A percentile compares a stretch with the other conserved stretches of the same genome.
Conservation (phyloP, 1,284 basidiomycete genomes). For the Sparassis latifolia region DNA sequence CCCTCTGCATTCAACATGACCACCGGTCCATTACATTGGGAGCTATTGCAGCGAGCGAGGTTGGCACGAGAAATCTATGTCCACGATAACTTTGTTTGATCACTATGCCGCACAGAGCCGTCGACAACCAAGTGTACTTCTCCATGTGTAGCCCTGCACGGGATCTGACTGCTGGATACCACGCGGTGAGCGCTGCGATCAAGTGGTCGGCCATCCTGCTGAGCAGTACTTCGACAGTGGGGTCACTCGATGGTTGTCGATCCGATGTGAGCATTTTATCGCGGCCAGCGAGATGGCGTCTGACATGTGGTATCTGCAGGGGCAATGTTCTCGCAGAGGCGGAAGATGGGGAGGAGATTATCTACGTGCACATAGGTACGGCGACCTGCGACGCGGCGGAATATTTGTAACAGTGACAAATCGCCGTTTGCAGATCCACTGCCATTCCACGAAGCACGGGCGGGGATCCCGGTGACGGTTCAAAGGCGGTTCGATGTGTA, state of each 20-base stretch:
- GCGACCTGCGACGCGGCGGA: conserved; percentile 4
- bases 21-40: conserved; percentile 96
- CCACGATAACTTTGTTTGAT: not conserved
- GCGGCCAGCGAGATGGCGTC: not conserved
- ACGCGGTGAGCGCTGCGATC: conserved; percentile 58
- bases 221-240: conserved; percentile 45
- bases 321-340: conserved; percentile 80
- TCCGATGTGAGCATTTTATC: conserved; percentile 62
- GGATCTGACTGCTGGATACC: conserved; percentile 74
- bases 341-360: conserved; percentile 73
- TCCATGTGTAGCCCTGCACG: conserved; percentile 95
- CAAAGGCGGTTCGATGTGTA: conserved; percentile 94
- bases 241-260: conserved; percentile 88
- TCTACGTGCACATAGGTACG: conserved; percentile 80
- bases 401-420: not conserved
- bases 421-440: conserved; percentile 54
- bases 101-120: conserved; percentile 49
- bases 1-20: conserved; percentile 88
- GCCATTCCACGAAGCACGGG: conserved; percentile 60
- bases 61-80: conserved; percentile 24
- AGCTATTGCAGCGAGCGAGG: conserved; percentile 84
- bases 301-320: conserved; percentile 33
- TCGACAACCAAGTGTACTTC: conserved; percentile 95
- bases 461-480: conserved; percentile 80
- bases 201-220: not conserved